Percentiles rank a stretch among this genome's conserved stretches.
These are phyloP conservation scores for Acephala macrosclerotiorum DNA, from an alignment of 2,329 filamentous ascomycete species.

Conservation along the genomic window DNA sequence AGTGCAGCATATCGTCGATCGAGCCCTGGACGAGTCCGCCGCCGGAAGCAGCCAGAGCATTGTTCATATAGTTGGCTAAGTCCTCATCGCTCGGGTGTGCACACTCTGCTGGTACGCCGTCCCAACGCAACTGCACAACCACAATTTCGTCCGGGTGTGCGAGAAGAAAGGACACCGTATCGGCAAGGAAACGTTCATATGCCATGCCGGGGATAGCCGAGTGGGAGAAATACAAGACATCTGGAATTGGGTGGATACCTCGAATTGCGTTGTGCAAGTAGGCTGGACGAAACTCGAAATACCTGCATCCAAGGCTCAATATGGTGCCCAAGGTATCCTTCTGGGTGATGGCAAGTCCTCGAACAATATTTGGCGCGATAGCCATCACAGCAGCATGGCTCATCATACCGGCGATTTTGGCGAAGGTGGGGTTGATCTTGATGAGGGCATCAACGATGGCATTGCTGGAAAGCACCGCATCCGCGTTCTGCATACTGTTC, in stretches of 20 bases:
- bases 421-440: slow-evolving; percentile 34
- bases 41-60: slow-evolving; percentile 43
- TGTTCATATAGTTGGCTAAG: slow-evolving; percentile 47
- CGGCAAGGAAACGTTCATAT: slow-evolving; percentile 52
- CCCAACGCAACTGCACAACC: slow-evolving; percentile 58
- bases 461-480: slow-evolving; percentile 47
- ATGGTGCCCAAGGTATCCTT: slow-evolving; percentile 55
- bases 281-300: slow-evolving; percentile 60
- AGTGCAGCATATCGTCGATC: slow-evolving; percentile 45
- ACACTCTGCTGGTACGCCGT: slow-evolving; percentile 57
- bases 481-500: slow-evolving; percentile 56
- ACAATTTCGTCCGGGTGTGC: slow-evolving; percentile 53
- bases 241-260: slow-evolving; percentile 47
- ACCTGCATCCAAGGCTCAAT: slow-evolving; percentile 55
- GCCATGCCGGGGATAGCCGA: slow-evolving; percentile 58
- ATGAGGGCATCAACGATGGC: slow-evolving; percentile 42
- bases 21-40: slow-evolving; percentile 39
- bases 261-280: slow-evolving; percentile 53
- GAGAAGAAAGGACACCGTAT: slow-evolving; percentile 51
- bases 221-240: slow-evolving; percentile 58
- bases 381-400: slow-evolving; percentile 36
- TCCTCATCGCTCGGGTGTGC: slow-evolving; percentile 51
- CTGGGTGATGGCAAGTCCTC: slow-evolving; percentile 57
- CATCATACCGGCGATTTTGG: slow-evolving; percentile 37
- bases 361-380: slow-evolving; percentile 51